Conservation (phyloP, 192 early-diverging fungal species). For the Umbelopsis sp. region DNA sequence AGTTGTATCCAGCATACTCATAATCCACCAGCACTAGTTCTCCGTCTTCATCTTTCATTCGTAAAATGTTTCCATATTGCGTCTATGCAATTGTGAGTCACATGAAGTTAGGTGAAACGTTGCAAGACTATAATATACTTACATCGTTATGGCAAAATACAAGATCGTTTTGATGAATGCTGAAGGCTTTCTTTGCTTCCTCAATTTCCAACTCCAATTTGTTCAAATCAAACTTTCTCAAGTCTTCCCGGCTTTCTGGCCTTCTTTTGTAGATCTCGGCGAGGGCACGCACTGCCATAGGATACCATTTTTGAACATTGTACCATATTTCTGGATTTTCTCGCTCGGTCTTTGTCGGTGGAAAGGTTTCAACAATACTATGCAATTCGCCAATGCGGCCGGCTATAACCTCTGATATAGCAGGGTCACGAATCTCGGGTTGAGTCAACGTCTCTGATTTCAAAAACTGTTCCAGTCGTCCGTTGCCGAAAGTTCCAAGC, state of each 20-base stretch:
- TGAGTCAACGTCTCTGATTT: constrained; percentile 72
- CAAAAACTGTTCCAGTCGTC: constrained; percentile 82
- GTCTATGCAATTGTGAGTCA: constrained; percentile 39
- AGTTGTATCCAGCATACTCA: constrained; percentile 81
- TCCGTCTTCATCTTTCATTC: constrained; percentile 49
- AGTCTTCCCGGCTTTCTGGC: constrained; percentile 5
- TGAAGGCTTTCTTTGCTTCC: constrained; percentile 43
- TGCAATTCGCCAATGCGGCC: constrained; percentile 70
- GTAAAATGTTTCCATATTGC: constrained; percentile 88
- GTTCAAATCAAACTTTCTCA: constrained; percentile 41
- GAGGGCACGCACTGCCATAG: constrained; percentile 28
- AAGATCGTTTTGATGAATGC: constrained; percentile 53
- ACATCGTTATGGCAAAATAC: constrained; percentile 90
- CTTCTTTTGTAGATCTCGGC: constrained; percentile 21
- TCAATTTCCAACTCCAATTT: constrained; percentile 56
- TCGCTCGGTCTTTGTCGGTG: constrained; percentile 45
- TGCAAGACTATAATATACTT: constrained; percentile 29
- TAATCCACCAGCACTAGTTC: constrained; percentile 78
- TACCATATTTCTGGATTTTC: constrained; percentile 64
- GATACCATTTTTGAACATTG: constrained; percentile 67
- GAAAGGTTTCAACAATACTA: constrained; percentile 63
- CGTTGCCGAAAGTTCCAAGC: constrained; percentile 78
- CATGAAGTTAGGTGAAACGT: background rate
- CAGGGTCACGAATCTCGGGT: constrained; percentile 65
- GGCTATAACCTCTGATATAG: constrained; percentile 73